Percentiles rank a stretch among this genome's conserved stretches.
Evolutionary conservation across 495 filamentous ascomycete genomes (phyloP).

Genomic region (Emericellopsis terricola): DNA sequence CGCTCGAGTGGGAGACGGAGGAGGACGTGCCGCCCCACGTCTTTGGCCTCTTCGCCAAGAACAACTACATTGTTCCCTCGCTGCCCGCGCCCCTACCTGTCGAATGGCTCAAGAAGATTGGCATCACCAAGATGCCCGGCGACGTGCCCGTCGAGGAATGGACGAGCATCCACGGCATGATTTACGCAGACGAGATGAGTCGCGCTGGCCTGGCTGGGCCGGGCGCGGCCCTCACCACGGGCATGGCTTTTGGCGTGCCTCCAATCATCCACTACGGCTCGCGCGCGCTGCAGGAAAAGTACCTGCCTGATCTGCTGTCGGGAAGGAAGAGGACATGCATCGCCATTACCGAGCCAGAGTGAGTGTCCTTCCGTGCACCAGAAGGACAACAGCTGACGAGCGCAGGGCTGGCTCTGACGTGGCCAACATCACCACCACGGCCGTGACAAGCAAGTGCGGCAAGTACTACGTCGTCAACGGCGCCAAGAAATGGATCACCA

Average conservation of each 20-base stretch:
- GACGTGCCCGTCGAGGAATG: slow-evolving; percentile 62
- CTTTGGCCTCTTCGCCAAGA: not conserved
- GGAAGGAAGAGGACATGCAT: slow-evolving; percentile 79
- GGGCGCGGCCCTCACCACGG: slow-evolving; percentile 43
- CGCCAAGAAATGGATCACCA: slow-evolving; percentile 91
- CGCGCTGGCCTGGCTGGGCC: slow-evolving; percentile 51
- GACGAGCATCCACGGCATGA: slow-evolving; percentile 74
- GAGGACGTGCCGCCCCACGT: slow-evolving; percentile 9
- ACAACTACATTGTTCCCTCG: not conserved
- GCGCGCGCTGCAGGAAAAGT: slow-evolving; percentile 43
- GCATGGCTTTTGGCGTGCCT: slow-evolving; percentile 70
- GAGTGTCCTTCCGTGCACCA: not conserved
- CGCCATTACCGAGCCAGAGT: slow-evolving; percentile 51
- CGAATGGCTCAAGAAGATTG: slow-evolving; percentile 6
- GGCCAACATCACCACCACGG: slow-evolving; percentile 64
- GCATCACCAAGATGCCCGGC: slow-evolving; percentile 48
- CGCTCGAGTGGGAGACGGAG: slow-evolving; percentile 57
- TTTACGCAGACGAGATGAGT: slow-evolving; percentile 54
- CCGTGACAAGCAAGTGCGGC: slow-evolving; percentile 62
- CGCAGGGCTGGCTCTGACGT: slow-evolving; percentile 82
- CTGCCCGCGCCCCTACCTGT: not conserved
- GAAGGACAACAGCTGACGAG: not conserved
- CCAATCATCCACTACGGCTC: slow-evolving; percentile 65
- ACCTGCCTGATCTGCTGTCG: slow-evolving; percentile 46
- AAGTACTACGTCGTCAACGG: slow-evolving; percentile 67